A percentile compares a stretch with the other conserved stretches of the same genome.
phyloP scores from a whole-genome alignment of 352 stramenopile genomes.

The Phytophthora niederhauseri region DNA sequence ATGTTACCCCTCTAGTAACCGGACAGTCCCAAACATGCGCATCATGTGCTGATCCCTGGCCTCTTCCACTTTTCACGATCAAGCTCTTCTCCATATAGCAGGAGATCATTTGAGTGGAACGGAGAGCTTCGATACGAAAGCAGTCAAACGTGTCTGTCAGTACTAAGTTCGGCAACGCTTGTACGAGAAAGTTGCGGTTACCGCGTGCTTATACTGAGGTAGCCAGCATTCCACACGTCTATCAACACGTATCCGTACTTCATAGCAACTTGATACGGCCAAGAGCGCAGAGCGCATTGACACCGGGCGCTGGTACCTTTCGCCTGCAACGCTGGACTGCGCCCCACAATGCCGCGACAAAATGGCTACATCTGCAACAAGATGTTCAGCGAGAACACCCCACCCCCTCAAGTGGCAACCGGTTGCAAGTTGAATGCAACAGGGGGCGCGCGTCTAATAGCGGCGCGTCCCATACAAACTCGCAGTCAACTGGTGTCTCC shows the following conservation, averaged over 20 bases:
- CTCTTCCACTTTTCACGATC: no score
- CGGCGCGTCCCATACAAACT: constrained; percentile 11
- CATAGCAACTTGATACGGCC: not conserved
- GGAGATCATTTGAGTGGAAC: no score
- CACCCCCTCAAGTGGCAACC: not conserved
- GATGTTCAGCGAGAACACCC: constrained; percentile 11
- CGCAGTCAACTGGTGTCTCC: not conserved
- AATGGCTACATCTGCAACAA: constrained; percentile 23
- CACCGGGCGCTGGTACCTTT: not conserved
- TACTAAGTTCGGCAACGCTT: not conserved
- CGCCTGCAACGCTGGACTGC: not conserved
- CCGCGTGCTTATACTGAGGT: not conserved
- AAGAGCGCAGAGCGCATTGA: no score
- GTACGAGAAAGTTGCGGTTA: not conserved
- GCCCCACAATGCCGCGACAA: not conserved
- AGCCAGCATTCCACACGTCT: not conserved
- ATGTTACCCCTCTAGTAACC: no score
- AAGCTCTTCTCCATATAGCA: no score
- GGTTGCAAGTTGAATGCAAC: constrained; percentile 8
- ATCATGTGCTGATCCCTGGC: no score
- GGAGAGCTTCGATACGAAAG: not conserved
- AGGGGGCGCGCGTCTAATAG: constrained; percentile 1
- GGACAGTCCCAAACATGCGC: no score
- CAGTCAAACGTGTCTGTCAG: not conserved
- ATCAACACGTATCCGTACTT: not conserved